Evolutionary conservation across 2,329 filamentous ascomycete genomes (phyloP).

Genomic region (Lachnellula hyalina): DNA sequence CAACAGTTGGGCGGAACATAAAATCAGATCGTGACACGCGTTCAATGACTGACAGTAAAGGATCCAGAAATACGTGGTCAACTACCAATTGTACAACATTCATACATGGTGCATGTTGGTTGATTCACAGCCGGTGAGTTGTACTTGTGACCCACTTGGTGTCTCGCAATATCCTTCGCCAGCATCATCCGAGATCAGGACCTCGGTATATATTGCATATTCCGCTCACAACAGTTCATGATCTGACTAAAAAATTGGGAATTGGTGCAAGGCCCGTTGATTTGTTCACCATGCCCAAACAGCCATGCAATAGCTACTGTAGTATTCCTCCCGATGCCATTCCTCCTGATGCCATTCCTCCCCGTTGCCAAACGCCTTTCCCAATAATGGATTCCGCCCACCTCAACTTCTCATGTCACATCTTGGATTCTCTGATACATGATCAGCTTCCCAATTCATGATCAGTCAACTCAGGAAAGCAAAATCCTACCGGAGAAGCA

Average conservation of each 20-base stretch:
- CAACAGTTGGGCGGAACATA: background rate
- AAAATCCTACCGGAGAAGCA: slow-evolving; percentile 18
- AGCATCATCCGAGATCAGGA: background rate
- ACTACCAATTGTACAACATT: background rate
- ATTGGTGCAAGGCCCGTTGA: background rate
- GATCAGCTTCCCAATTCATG: background rate
- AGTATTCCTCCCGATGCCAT: background rate
- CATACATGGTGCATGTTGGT: background rate
- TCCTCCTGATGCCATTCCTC: background rate
- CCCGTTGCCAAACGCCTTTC: background rate
- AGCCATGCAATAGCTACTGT: background rate
- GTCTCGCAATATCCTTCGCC: background rate
- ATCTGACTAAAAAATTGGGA: background rate
- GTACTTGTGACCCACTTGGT: background rate
- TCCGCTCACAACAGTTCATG: background rate
- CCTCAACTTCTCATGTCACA: background rate
- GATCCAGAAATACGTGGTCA: too few species aligned
- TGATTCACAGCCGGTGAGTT: background rate
- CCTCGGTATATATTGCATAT: background rate
- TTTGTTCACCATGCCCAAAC: background rate
- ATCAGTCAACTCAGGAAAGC: background rate
- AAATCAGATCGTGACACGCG: background rate
- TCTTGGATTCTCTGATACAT: background rate
- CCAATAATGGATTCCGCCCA: background rate
- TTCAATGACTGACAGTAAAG: background rate